Base-by-base conservation (phyloP, 148 eudicot species). In the Persicaria tinctoria region DNA sequence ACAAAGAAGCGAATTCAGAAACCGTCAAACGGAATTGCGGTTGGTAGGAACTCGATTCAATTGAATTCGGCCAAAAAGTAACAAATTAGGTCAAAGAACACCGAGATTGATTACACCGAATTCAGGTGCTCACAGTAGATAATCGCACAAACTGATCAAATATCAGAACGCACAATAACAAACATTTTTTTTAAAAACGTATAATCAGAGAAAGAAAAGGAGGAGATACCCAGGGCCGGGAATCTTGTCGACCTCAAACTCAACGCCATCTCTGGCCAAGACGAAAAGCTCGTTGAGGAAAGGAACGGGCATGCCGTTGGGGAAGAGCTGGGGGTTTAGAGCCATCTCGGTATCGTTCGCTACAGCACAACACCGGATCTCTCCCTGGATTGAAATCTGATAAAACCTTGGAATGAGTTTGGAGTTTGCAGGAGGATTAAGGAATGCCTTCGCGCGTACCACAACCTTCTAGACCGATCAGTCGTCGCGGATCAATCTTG, bases 201-300 rank as follows among this genome's bases (percentile, higher is more conserved):
- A 45, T 4, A 11, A 17, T n/a, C 1, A 27, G 23, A 68, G n/a
- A 64, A 10, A 27, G 54, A 57, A 7, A 46, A 27, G 73, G 27
- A 51, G 46, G 49, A 44, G 69, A 9, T n/a, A 91, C 97, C 97
- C 92, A 66, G 70, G 91, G 71, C 41, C 41, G 10, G 91, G 91
- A 72, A 94, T 90, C 79, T 94, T 94, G 77, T 94, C 98, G 66
- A 91, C 82, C 80, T 94, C 89, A 75, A 87, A 94, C 50, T 94
- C 98, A 47, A 94, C 97, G 54, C 97, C 98, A 63, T 91, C 97
- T 82, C 98, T 86, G 5, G 91, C 91, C 80, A 94, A 85, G n/a
- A 94, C 92, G 79, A 91, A 90, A 84, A 91, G 74, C 84, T 94
- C 98, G 70, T 85, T 88, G 54, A 83, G 78, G 74, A 94, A 94